These are phyloP conservation scores for Voacanga thouarsii DNA, from an alignment of 257 asterid genomes.

Conservation along the genomic window DNA sequence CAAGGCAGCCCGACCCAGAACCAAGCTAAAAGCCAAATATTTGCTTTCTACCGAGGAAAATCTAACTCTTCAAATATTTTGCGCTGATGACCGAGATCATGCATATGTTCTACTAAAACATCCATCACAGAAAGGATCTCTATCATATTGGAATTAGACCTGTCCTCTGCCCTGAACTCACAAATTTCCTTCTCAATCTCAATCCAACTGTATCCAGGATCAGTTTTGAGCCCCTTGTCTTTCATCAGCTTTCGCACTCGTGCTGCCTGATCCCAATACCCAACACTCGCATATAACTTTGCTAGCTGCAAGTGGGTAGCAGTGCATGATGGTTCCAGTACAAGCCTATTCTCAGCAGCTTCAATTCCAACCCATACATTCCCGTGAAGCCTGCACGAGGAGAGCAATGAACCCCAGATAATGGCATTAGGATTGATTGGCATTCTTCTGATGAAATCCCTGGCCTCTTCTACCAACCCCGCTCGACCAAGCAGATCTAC, in stretches of 20 bases:
- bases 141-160: conserved; percentile 28
- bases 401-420: conserved; percentile 71
- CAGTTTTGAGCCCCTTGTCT: conserved; percentile 59
- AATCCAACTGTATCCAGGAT: conserved; percentile 83
- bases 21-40: neutral
- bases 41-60: neutral
- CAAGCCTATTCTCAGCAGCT: conserved; percentile 22
- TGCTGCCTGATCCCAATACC: conserved; percentile 11
- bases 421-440: conserved; percentile 42
- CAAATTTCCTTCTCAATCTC: conserved; percentile 61
- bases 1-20: neutral
- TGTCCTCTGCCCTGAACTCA: conserved; percentile 67
- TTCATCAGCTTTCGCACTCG: conserved; percentile 57
- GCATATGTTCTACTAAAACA: conserved; percentile 30
- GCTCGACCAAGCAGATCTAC: conserved; percentile 45
- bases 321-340: conserved; percentile 15
- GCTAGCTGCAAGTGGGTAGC: conserved; percentile 13
- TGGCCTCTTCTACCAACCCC: conserved; percentile 34
- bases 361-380: conserved; percentile 15
- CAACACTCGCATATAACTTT: conserved; percentile 9
- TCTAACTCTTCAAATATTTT: conserved; percentile 10
- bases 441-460: conserved; percentile 28
- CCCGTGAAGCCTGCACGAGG: conserved; percentile 40
- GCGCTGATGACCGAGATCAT: conserved; percentile 1
- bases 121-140: conserved; percentile 17